Conservation (phyloP, 1,284 basidiomycete genomes). For the Pseudomicrostroma phylloplanum region DNA sequence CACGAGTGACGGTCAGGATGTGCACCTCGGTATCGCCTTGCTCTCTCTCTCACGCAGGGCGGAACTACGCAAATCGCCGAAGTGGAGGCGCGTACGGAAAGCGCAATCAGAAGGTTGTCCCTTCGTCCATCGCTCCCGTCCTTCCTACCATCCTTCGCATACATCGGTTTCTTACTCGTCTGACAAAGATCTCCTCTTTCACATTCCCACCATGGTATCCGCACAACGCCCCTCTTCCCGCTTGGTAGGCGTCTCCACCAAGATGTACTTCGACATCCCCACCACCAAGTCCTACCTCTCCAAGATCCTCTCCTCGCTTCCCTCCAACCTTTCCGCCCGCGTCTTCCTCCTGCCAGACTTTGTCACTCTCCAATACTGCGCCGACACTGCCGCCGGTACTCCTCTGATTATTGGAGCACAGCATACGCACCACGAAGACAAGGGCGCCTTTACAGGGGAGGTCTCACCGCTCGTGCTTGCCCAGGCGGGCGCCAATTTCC, state of each 20-base stretch:
- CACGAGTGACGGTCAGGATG: too few species aligned
- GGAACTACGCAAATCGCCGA: too few species aligned
- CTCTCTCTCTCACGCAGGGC: too few species aligned
- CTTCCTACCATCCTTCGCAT: too few species aligned
- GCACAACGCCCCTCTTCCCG: conserved; percentile 12
- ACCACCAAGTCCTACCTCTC: conserved; percentile 52
- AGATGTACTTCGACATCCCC: conserved; percentile 46
- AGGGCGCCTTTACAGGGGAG: conserved; percentile 41
- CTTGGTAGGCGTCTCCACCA: conserved; percentile 43
- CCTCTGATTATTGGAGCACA: conserved; percentile 36
- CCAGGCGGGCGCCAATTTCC: conserved; percentile 33
- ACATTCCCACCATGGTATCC: background rate
- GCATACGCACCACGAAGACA: conserved; percentile 32
- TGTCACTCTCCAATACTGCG: conserved; percentile 26
- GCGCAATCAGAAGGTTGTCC: too few species aligned
- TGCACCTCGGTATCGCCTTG: too few species aligned
- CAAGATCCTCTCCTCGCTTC: conserved; percentile 52
- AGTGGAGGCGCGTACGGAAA: too few species aligned
- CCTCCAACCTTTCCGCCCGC: conserved; percentile 41
- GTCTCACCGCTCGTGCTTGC: conserved; percentile 36
- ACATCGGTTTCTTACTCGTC: too few species aligned
- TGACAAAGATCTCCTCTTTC: background rate
- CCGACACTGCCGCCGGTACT: background rate
- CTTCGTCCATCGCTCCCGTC: too few species aligned
- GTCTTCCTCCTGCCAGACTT: conserved; percentile 46